Percentiles rank a stretch among this genome's conserved stretches.
These are phyloP conservation scores for Phytophthora litchii DNA, from an alignment of 352 stramenopile species.

Conservation along the genomic window DNA sequence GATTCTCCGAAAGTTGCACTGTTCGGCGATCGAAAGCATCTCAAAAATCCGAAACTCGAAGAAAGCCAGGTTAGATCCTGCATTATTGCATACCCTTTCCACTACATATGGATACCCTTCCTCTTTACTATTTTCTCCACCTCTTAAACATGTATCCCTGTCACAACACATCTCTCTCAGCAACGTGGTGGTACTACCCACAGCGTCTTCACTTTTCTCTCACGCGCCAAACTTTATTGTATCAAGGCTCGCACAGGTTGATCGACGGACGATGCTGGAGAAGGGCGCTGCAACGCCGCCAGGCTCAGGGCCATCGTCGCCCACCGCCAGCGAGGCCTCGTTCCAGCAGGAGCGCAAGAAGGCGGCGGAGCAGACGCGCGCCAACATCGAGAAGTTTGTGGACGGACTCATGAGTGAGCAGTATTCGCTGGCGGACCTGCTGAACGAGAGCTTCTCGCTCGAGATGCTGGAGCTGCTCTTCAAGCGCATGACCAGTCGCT, in stretches of 20 bases:
- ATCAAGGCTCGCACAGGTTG: too few species aligned
- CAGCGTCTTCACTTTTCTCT: conserved; percentile 11
- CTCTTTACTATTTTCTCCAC: neutral
- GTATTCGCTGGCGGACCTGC: conserved; percentile 64
- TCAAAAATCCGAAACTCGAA: too few species aligned
- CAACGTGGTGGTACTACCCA: conserved; percentile 15
- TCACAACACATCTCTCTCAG: neutral
- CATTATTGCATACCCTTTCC: neutral
- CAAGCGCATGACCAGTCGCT: conserved; percentile 83
- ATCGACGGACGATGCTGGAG: conserved; percentile 47
- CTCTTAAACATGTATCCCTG: neutral
- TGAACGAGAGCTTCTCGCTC: conserved; percentile 85
- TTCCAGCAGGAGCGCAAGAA: conserved; percentile 56
- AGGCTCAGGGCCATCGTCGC: conserved; percentile 34
- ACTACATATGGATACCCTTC: too few species aligned
- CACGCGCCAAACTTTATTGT: too few species aligned
- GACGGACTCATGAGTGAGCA: conserved; percentile 76
- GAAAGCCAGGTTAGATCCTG: conserved; percentile 9
- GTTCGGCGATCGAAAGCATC: neutral
- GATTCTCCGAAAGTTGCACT: conserved; percentile 5
- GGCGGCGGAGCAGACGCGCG: conserved; percentile 58
- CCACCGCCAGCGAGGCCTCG: conserved; percentile 30
- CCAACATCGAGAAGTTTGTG: conserved; percentile 85
- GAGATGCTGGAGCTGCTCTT: conserved; percentile 88
- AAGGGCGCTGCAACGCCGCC: conserved; percentile 31